Conservation (phyloP, 306 rosid species). For the Potentilla sterilis region DNA sequence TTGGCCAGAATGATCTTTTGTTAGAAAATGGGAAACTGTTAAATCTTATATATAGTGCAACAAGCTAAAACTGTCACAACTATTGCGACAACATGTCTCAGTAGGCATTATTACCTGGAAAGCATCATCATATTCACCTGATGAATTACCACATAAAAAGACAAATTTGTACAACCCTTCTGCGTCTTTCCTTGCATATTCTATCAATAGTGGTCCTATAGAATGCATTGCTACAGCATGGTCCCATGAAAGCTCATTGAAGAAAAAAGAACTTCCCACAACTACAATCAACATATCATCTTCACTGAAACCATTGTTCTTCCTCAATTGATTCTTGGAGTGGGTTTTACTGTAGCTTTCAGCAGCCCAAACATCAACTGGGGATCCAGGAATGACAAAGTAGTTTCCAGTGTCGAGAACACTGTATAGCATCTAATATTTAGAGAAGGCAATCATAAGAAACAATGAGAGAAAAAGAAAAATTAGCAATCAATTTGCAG, state of each 20-base stretch:
- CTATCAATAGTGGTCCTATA: constrained; percentile 75
- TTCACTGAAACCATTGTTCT: constrained; percentile 51
- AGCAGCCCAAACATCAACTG: constrained; percentile 81
- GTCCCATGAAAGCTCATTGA: constrained; percentile 74
- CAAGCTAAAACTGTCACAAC: not conserved
- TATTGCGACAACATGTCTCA: constrained; percentile 9
- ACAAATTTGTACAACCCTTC: constrained; percentile 70
- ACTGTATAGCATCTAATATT: constrained; percentile 85
- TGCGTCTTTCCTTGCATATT: constrained; percentile 69
- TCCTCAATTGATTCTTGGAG: constrained; percentile 61
- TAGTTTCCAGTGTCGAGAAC: constrained; percentile 88
- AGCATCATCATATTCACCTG: constrained; percentile 68
- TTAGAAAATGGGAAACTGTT: not conserved
- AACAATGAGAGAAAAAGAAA: constrained; percentile 38
- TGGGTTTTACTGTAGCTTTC: constrained; percentile 62
- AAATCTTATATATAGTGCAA: constrained; percentile 8
- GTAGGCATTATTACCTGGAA: constrained; percentile 59
- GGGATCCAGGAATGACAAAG: constrained; percentile 94
- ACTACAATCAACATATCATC: constrained; percentile 76
- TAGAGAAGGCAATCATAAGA: constrained; percentile 13
- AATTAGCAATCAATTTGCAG: constrained; percentile 21
- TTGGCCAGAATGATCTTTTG: not conserved
- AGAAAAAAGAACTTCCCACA: constrained; percentile 79
- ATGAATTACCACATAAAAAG: constrained; percentile 81
- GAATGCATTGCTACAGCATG: constrained; percentile 93